Evolutionary conservation across 306 rosid species (phyloP), one percentile per base, ranked within the genome.

Genomic region (Quercus engelmannii): DNA sequence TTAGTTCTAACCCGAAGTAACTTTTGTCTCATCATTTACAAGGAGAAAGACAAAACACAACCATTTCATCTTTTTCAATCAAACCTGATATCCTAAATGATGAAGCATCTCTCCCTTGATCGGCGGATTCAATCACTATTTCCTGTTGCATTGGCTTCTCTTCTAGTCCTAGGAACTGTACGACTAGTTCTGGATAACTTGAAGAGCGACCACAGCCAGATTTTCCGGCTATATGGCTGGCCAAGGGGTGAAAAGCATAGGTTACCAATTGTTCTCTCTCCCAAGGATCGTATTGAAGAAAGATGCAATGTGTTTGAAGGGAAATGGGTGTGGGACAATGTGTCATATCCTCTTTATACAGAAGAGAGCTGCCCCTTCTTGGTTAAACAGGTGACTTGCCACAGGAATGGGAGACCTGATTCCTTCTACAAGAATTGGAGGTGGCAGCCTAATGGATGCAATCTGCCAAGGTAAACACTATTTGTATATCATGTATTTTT

Each of bases 311-410:
- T 90, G 1, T 91, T 90, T 78, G 90, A 92, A 89, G 98, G 99
- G 84, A 78, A 43, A 56, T 95, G 99, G 98, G 85, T 86, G n/a
- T 88, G 99, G 98, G 90, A 95, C 61, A 95, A 95, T 76, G 89
- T 80, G 75, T 85, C 98, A 1, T 78, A 88, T 73, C 97, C 97
- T 78, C 89, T 83, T 18, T 93, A 91, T 80, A 82, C 80, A 56
- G 98, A 95, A 83, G 88, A 89, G 76, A 90, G 84, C 52, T 95
- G 97, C 69, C 92, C 98, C 35, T 91, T 83, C 77, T 84, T 95
- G 92, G 99, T 93, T 1, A 93, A 95, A 77, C 98, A 95, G 62
- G 92, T 89, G 33, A 95, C 98, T 74, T 93, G 99, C 83, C 82
- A 80, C 59, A 89, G 80, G 82, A 95, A 95, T 90, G 99, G 97